Evolutionary conservation across 2,329 filamentous ascomycete species (phyloP).

Genomic region (Xylariaceae sp.): DNA sequence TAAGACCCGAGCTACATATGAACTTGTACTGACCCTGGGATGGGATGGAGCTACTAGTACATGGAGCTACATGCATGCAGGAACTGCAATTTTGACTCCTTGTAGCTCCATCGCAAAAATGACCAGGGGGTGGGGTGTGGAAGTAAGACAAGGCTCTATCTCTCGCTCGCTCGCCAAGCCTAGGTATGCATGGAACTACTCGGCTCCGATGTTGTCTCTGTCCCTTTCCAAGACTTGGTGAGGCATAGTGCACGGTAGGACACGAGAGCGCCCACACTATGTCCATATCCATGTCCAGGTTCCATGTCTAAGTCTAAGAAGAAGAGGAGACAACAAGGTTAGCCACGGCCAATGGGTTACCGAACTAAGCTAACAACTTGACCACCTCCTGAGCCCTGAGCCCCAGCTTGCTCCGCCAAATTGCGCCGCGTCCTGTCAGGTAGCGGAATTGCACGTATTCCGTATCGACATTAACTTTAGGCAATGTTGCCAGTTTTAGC

Average conservation of each 20-base stretch:
- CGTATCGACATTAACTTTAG: slow-evolving; percentile 15
- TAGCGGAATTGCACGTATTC: slow-evolving; percentile 17
- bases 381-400: slow-evolving; percentile 1
- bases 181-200: slow-evolving; percentile 25
- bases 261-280: slow-evolving; percentile 16
- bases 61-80: slow-evolving; percentile 28
- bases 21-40: slow-evolving; percentile 21
- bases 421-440: slow-evolving; percentile 11
- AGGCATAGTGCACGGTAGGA: slow-evolving; percentile 13
- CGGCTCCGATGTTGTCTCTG: slow-evolving; percentile 16
- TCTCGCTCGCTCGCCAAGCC: slow-evolving; percentile 13
- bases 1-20: slow-evolving; percentile 16
- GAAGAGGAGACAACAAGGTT: slow-evolving; percentile 13
- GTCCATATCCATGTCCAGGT: slow-evolving; percentile 4
- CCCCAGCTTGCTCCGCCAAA: slow-evolving; percentile 22
- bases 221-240: slow-evolving; percentile 4
- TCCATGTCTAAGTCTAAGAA: slow-evolving; percentile 10
- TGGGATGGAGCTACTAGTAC: too few species aligned
- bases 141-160: background rate
- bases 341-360: slow-evolving; percentile 10
- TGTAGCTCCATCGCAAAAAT: slow-evolving; percentile 2
- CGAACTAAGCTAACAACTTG: background rate
- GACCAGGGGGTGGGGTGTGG: background rate
- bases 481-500: slow-evolving; percentile 17
- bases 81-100: too few species aligned